A percentile compares a stretch with the other conserved stretches of the same genome.
Conservation (phyloP, 192 early-diverging fungal genomes). For the Coemansia sp. region DNA sequence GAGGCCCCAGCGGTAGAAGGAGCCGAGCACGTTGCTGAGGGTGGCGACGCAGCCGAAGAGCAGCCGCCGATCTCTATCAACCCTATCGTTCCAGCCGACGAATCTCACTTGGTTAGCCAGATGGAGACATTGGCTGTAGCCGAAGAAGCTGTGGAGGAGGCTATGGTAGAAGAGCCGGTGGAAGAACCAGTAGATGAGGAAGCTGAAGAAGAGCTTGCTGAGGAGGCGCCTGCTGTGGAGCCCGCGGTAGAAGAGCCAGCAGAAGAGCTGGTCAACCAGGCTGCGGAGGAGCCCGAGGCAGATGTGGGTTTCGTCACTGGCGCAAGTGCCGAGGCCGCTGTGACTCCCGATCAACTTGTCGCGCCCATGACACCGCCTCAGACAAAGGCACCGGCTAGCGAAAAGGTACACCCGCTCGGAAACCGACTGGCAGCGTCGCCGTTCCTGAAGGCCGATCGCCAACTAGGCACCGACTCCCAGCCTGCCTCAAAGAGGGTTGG, state of each 20-base stretch:
- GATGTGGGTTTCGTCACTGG: neutral
- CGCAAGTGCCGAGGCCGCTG: neutral
- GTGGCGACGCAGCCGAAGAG: neutral
- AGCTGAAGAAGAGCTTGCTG: neutral
- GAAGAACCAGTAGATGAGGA: neutral
- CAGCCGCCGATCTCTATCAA: neutral
- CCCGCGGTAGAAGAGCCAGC: neutral
- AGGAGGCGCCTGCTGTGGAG: neutral
- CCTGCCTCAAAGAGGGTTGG: constrained; percentile 25
- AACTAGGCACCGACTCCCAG: constrained; percentile 12
- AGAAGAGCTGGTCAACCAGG: neutral
- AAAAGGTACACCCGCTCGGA: constrained; percentile 34
- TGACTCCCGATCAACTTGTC: constrained; percentile 2
- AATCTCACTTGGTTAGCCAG: neutral
- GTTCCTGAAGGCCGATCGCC: constrained; percentile 48
- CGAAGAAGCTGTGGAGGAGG: neutral
- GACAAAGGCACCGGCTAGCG: constrained; percentile 10
- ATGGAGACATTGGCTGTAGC: constrained; percentile 18
- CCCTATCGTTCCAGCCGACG: neutral
- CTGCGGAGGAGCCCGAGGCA: neutral
- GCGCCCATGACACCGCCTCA: constrained; percentile 18
- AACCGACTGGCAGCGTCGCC: constrained; percentile 43
- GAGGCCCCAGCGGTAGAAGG: neutral
- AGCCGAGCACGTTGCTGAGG: neutral
- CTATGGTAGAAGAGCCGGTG: neutral